Evolutionary conservation across 495 filamentous ascomycete genomes (phyloP).

Genomic region (Clavariopsis aquatica): DNA sequence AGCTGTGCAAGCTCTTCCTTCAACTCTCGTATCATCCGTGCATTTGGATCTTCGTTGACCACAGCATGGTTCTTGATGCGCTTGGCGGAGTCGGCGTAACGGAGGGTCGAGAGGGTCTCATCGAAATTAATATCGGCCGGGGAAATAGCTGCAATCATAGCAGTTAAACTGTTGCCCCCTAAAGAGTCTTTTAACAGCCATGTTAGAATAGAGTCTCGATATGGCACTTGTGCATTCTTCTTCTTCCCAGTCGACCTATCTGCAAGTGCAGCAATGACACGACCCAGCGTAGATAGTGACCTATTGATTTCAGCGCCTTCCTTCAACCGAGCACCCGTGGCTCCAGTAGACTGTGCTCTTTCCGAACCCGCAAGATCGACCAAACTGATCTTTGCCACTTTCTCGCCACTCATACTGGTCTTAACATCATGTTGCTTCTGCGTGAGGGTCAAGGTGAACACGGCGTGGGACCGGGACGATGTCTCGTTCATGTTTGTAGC

Average conservation of each 20-base stretch:
- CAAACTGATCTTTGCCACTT: conserved; percentile 95
- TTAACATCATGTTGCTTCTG: conserved; percentile 92
- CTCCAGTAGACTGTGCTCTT: conserved; percentile 91
- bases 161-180: conserved; percentile 98
- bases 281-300: conserved; percentile 91
- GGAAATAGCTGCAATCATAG: conserved; percentile 98
- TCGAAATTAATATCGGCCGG: conserved; percentile 99
- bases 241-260: conserved; percentile 86
- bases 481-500: conserved; percentile 99
- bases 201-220: conserved; percentile 94
- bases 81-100: conserved; percentile 97
- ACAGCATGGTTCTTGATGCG: conserved; percentile 99
- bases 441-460: conserved; percentile 94
- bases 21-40: conserved; percentile 95
- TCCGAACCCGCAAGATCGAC: conserved; percentile 98
- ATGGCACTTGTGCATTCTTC: conserved; percentile 81
- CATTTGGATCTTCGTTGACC: conserved; percentile 98
- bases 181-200: conserved; percentile 98
- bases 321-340: conserved; percentile 92
- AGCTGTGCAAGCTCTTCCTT: conserved; percentile 92
- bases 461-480: conserved; percentile 94
- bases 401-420: conserved; percentile 94
- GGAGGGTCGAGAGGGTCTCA: conserved; percentile 90
- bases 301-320: conserved; percentile 99
- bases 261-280: conserved; percentile 95